Base-by-base conservation (phyloP, 2,329 filamentous ascomycete species). In the Fusarium brachygibbosum region DNA sequence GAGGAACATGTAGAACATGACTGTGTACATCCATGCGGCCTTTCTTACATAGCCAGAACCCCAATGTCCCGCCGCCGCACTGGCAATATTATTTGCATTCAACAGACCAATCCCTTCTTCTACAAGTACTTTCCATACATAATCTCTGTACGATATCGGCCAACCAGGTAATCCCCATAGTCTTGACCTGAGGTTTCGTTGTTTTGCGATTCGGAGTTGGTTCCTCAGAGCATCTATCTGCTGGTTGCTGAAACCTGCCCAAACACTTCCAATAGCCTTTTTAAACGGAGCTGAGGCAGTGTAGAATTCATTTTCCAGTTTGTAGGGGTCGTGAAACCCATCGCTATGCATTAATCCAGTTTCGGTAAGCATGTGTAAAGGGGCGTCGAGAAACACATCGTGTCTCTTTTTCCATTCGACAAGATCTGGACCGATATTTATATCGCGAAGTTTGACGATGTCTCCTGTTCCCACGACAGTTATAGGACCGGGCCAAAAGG, bases 391-490 rank as follows among this genome's bases (percentile, higher is more conserved):
- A 31, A 56, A 56, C 0, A 28, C 2, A 31, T 56, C 53, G 10
- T 56, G 44, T 3, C 1, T 19, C 9, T 40, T 34, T 14, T 50
- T 34, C 53, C 34, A 34, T 25, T 40, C 25, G 6, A 50, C 44
- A 17, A 50, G 34, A 8, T 50, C 12, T 8, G 25, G 32, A 13
- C 53, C 53, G 7, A 50, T 40, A 13, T 56, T 50, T 1, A 56
- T 31, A 14, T 40, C 44, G 44, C 53, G 44, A 8, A 34, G 25
- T 32, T 25, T n/a, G 6, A 23, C 1, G 9, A 50, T 50, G 8
- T 50, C 49, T 40, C 53, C 28, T 10, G 53, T 50, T 2, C 53
- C 53, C 2, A 56, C 44, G 11, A 56, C n/a, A 1, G 44, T 56
- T 28, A 56, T 28, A 11, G 53, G 53, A 3, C 53, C 44, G 2